These are phyloP conservation scores for Hypoxylon sp. DNA, from an alignment of 2,329 filamentous ascomycete species.

Conservation along the genomic window DNA sequence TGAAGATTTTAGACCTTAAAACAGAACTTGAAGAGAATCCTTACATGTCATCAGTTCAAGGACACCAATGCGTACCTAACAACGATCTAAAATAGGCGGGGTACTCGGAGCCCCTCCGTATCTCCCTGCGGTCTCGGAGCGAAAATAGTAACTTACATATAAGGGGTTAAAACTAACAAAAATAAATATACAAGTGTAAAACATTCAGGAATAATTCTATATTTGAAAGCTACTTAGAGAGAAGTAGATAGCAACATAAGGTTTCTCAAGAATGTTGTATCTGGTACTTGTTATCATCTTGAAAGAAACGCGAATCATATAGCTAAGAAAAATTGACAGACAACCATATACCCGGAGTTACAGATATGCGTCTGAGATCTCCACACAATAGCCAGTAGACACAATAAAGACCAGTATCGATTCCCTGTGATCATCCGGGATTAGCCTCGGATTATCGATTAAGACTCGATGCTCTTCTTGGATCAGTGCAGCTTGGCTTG, in stretches of 20 bases:
- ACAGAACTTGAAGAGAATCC: too few relatives aligned
- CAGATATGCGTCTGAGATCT: background rate
- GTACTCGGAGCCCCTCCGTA: background rate
- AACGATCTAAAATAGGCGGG: too few relatives aligned
- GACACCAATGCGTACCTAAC: background rate
- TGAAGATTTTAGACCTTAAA: too few relatives aligned
- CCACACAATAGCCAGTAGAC: background rate
- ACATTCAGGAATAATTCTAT: background rate
- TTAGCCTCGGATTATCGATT: background rate
- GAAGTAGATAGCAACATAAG: too few relatives aligned
- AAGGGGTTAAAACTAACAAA: too few relatives aligned
- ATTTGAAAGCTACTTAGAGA: too few relatives aligned
- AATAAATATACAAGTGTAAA: too few relatives aligned
- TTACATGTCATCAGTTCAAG: too few relatives aligned
- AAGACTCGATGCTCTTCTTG: background rate
- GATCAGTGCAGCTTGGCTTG: slow-evolving; percentile 18
- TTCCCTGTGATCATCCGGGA: background rate
- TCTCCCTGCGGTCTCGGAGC: background rate
- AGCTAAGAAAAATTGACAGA: background rate
- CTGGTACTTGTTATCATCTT: background rate
- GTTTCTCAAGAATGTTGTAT: background rate
- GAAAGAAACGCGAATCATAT: background rate
- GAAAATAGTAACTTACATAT: too few relatives aligned
- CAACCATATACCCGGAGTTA: background rate
- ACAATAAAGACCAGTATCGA: background rate